Conservation (phyloP, 768 basidiomycete species). For the Tulasnella sp. region DNA sequence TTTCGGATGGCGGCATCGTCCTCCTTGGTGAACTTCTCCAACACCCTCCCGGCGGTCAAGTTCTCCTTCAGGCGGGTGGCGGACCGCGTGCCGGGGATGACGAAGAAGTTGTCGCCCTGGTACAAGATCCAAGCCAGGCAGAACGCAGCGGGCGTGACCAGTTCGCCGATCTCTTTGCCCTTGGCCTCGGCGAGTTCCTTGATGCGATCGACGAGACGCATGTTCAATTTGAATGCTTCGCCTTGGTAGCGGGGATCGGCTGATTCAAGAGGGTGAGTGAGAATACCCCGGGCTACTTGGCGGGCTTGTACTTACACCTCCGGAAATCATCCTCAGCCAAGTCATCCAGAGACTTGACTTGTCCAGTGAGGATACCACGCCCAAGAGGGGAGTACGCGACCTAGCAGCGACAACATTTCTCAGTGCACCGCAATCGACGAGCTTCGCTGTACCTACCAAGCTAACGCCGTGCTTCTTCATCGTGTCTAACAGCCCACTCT, state of each 20-base stretch:
- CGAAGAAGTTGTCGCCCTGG: background rate
- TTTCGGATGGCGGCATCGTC: background rate
- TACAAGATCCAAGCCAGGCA: constrained; percentile 2
- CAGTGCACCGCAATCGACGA: background rate
- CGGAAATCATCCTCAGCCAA: constrained; percentile 7
- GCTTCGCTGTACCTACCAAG: background rate
- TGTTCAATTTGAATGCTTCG: constrained; percentile 4
- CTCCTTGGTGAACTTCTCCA: background rate
- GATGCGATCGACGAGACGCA: background rate
- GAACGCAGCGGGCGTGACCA: background rate
- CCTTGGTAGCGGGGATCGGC: background rate
- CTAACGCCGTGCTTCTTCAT: background rate
- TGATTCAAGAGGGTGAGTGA: background rate
- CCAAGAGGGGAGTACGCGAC: constrained; percentile 33
- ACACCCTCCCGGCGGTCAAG: background rate
- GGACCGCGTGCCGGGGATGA: background rate
- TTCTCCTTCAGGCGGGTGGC: background rate
- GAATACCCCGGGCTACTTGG: background rate
- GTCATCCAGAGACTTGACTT: constrained; percentile 2
- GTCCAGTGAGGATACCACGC: constrained; percentile 25
- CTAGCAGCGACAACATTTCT: background rate
- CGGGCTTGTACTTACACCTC: background rate
- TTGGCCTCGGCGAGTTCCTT: background rate
- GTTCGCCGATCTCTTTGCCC: background rate
- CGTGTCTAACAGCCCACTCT: background rate